A percentile compares a stretch with the other conserved stretches of the same genome.
These are phyloP conservation scores for Penicillium sclerotigenum DNA, from an alignment of 2,329 filamentous ascomycete species.

Conservation along the genomic window DNA sequence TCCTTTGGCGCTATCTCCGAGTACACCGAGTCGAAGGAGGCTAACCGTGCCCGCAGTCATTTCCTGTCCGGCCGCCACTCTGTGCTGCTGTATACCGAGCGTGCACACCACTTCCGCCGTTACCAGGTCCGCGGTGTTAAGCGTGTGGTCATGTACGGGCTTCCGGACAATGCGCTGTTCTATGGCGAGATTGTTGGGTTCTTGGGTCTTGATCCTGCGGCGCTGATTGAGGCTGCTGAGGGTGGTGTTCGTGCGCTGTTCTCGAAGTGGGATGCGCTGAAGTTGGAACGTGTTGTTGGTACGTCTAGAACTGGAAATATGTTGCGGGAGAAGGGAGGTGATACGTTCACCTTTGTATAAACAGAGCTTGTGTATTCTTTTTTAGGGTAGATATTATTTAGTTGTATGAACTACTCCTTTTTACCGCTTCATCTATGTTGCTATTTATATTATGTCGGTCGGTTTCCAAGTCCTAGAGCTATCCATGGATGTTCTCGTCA, in stretches of 20 bases:
- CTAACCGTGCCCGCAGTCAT: conserved; percentile 79
- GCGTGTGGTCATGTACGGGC: conserved; percentile 80
- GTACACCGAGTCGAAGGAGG: conserved; percentile 75
- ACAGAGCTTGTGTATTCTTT: not conserved
- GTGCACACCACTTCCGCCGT: conserved; percentile 95
- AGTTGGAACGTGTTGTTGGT: conserved; percentile 83
- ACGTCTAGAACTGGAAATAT: conserved; percentile 76
- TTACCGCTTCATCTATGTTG: not conserved
- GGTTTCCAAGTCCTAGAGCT: not conserved
- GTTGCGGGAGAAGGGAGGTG: conserved; percentile 72
- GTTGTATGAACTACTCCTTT: not conserved
- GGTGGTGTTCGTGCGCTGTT: conserved; percentile 63
- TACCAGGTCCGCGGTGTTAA: conserved; percentile 78
- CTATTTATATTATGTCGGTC: not conserved
- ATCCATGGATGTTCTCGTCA: not conserved
- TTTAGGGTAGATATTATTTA: not conserved
- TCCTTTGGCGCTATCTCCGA: conserved; percentile 84
- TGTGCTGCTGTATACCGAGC: conserved; percentile 85
- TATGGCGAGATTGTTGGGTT: conserved; percentile 45
- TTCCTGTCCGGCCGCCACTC: conserved; percentile 80
- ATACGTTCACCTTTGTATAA: conserved; percentile 94
- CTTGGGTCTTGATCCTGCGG: conserved; percentile 39
- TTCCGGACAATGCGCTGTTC: conserved; percentile 76
- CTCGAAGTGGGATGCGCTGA: conserved; percentile 84
- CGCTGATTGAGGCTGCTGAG: conserved; percentile 57